A percentile compares a stretch with the other conserved stretches of the same genome.
Evolutionary conservation across 306 rosid genomes (phyloP).

Genomic region (Vicia sativa): DNA sequence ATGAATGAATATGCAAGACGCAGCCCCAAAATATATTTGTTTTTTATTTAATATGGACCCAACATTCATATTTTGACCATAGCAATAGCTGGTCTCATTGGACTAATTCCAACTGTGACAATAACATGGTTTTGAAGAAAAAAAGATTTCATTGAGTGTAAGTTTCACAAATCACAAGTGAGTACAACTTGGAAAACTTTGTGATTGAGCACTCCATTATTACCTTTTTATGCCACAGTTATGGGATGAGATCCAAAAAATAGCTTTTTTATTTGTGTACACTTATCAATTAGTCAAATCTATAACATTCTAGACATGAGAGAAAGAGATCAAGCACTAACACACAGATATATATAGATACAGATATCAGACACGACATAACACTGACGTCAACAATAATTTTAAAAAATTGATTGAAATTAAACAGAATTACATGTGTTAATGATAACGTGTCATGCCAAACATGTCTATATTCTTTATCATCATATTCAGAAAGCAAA

Average conservation of each 20-base stretch:
- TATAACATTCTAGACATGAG: constrained; percentile 11
- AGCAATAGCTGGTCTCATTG: constrained; percentile 37
- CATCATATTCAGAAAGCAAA: constrained; percentile 4
- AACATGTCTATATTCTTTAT: background rate
- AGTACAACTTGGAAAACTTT: constrained; percentile 34
- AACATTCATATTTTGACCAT: constrained; percentile 33
- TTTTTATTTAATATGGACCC: constrained; percentile 51
- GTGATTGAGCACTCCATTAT: constrained; percentile 30
- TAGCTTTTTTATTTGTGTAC: constrained; percentile 26
- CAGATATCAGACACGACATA: no score
- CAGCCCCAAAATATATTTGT: no score
- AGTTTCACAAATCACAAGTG: constrained; percentile 30
- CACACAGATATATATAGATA: no score
- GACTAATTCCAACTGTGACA: constrained; percentile 2
- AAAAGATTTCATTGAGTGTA: constrained; percentile 37
- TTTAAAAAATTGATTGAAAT: no score
- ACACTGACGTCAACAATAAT: no score
- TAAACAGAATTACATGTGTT: no score
- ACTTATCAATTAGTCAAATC: constrained; percentile 28
- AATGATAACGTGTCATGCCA: no score
- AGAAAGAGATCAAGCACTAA: background rate
- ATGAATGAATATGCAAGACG: constrained; percentile 27
- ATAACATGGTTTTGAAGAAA: constrained; percentile 40
- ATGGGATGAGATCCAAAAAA: constrained; percentile 38
- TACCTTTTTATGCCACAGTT: constrained; percentile 35